Percentiles rank a stretch among this genome's conserved stretches.
phyloP scores from a whole-genome alignment of 768 basidiomycete genomes.

The Lyophyllum decastes region DNA sequence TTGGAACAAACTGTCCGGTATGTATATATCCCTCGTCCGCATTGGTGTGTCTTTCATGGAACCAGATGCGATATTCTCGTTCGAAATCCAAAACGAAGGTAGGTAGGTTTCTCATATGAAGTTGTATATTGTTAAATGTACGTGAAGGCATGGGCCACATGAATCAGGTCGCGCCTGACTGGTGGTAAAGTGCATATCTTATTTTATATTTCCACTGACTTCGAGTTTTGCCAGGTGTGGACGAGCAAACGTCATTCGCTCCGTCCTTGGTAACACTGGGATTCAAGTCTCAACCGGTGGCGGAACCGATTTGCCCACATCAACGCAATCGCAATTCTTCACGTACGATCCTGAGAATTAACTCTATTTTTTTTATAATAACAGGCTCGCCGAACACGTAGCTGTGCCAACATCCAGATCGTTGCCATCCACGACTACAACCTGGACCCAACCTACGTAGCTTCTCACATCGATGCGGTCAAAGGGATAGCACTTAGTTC shows the following conservation, averaged over 20 bases:
- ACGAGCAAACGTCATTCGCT: constrained; percentile 24
- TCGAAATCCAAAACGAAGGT: constrained; percentile 28
- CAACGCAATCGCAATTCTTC: constrained; percentile 25
- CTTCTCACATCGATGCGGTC: constrained; percentile 37
- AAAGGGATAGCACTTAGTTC: constrained; percentile 35
- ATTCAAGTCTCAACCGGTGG: constrained; percentile 28
- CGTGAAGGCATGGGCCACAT: constrained; percentile 24
- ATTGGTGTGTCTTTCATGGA: neutral
- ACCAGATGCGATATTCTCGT: constrained; percentile 25
- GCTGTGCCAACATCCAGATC: constrained; percentile 23
- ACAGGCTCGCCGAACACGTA: neutral
- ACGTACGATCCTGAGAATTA: constrained; percentile 8
- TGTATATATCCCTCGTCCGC: neutral
- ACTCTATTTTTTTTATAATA: neutral
- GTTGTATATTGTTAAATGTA: neutral
- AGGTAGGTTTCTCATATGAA: neutral
- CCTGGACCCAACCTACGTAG: constrained; percentile 44
- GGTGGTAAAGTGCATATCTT: constrained; percentile 18
- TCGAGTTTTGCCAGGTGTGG: constrained; percentile 14
- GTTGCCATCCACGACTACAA: constrained; percentile 36
- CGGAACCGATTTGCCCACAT: constrained; percentile 26
- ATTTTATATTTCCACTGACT: neutral
- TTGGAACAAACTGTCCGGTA: constrained; percentile 24
- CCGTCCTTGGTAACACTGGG: constrained; percentile 24
- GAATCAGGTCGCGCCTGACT: constrained; percentile 26